Evolutionary conservation across 768 basidiomycete species (phyloP).

Genomic region (Mycena maculata): DNA sequence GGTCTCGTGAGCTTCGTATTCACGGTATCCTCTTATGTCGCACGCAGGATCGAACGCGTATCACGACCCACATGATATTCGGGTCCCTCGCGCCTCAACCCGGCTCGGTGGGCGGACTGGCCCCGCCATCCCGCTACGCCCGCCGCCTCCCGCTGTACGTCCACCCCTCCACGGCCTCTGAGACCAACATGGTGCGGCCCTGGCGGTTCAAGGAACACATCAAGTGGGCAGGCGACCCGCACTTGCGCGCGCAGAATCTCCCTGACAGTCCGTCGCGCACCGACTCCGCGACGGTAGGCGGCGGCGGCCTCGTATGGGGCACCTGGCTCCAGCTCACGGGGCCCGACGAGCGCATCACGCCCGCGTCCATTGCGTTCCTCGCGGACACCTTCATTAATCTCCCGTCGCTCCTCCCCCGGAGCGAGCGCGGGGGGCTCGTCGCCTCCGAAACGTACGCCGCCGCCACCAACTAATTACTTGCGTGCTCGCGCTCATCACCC

Average conservation of each 20-base stretch:
- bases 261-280: constrained; percentile 44
- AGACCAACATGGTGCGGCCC: constrained; percentile 34
- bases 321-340: constrained; percentile 45
- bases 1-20: not conserved
- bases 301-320: constrained; percentile 41
- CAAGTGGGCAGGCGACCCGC: constrained; percentile 53
- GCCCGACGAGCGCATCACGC: constrained; percentile 56
- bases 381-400: constrained; percentile 64
- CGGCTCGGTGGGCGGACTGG: constrained; percentile 45
- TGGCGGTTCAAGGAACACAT: constrained; percentile 47
- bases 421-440: constrained; percentile 52
- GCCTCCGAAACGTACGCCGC: constrained; percentile 27
- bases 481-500: not conserved
- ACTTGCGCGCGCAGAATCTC: constrained; percentile 53
- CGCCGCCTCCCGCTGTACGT: constrained; percentile 66
- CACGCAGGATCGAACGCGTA: constrained; percentile 58
- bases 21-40: not conserved
- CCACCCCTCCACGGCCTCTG: constrained; percentile 59
- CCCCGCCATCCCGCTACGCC: constrained; percentile 67
- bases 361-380: constrained; percentile 64
- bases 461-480: no score
- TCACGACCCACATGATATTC: constrained; percentile 69
- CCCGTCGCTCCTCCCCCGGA: constrained; percentile 59
- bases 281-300: constrained; percentile 55
- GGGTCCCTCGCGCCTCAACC: constrained; percentile 51